Base-by-base conservation (phyloP, 306 rosid genomes). In the Notholithocarpus densiflorus region DNA sequence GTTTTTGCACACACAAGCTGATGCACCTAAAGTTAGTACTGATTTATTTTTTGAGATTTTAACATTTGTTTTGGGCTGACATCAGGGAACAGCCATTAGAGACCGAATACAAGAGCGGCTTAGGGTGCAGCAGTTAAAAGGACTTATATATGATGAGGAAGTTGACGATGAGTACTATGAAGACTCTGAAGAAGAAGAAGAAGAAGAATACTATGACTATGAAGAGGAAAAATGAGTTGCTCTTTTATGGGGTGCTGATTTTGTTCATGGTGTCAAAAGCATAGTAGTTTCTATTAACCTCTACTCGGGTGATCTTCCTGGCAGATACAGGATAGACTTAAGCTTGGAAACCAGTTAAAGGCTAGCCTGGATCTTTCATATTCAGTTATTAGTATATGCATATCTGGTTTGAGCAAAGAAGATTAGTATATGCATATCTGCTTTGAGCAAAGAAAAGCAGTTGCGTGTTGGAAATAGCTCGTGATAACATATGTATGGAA, bases 51-150 rank as follows among this genome's bases (percentile, higher is more conserved):
- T 2, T 80, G 12, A 31, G 19, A 21, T 57, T 78, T 73, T 68
- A 79, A 56, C 78, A 75, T 75, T 52, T 59, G 79, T 73, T 18
- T 20, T 76, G 86, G 65, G 27, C 81, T 34, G 74, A 52, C 86
- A 45, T 66, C 81, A 95, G 98, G 98, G 98, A 48, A 95, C 98
- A 1, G 98, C 98, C 51, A 95, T 95, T 64, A 83, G 95, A 82
- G 98, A 95, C 83, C 86, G 96, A 77, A 93, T 95, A 87, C 99
- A 95, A 87, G 99, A 93, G 93, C 84, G 88, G 45, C 78, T 95
- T 64, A 86, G 89, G 84, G 94, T 90, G 70, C 96, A 90, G 72
- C 94, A 82, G 77, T 40, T 89, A 12, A 55, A 70, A 23, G 92
- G 83, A 5, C 69, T 71, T 18, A 19, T 82, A 71, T 59, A 20